Percentiles rank a stretch among this genome's conserved stretches.
Conservation (phyloP, 2,329 filamentous ascomycete genomes). For the Aspergillus sp. region DNA sequence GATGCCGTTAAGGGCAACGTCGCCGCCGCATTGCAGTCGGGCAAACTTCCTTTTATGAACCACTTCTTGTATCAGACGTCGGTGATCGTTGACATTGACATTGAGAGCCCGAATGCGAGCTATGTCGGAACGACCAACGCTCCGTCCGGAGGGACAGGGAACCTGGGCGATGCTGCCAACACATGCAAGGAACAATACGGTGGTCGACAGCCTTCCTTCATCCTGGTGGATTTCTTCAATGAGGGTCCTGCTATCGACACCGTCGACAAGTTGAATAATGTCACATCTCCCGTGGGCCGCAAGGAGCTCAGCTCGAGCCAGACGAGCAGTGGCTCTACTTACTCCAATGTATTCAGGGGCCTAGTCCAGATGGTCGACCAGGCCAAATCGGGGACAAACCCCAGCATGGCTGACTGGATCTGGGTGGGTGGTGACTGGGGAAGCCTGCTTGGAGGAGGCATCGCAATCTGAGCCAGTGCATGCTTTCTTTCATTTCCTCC, state of each 20-base stretch:
- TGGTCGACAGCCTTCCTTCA: slow-evolving; percentile 59
- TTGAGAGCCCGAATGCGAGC: slow-evolving; percentile 55
- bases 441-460: slow-evolving; percentile 31
- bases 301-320: slow-evolving; percentile 19
- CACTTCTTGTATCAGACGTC: slow-evolving; percentile 63
- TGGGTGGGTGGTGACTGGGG: slow-evolving; percentile 39
- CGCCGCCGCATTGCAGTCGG: slow-evolving; percentile 45
- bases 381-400: slow-evolving; percentile 29
- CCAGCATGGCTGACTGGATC: slow-evolving; percentile 36
- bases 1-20: slow-evolving; percentile 41
- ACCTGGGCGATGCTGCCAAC: slow-evolving; percentile 41
- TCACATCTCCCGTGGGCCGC: slow-evolving; percentile 40
- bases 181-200: slow-evolving; percentile 53
- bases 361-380: slow-evolving; percentile 30
- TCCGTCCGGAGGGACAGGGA: slow-evolving; percentile 48
- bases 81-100: slow-evolving; percentile 32
- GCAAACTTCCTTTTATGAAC: slow-evolving; percentile 65
- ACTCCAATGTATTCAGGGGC: slow-evolving; percentile 30
- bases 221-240: slow-evolving; percentile 74
- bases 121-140: slow-evolving; percentile 59
- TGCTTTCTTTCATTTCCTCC: background rate
- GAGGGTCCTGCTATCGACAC: slow-evolving; percentile 60
- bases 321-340: slow-evolving; percentile 20
- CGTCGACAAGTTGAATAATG: slow-evolving; percentile 59
- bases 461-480: slow-evolving; percentile 21